These are phyloP conservation scores for Kwoniella europaea DNA, from an alignment of 768 basidiomycete genomes.

Conservation along the genomic window DNA sequence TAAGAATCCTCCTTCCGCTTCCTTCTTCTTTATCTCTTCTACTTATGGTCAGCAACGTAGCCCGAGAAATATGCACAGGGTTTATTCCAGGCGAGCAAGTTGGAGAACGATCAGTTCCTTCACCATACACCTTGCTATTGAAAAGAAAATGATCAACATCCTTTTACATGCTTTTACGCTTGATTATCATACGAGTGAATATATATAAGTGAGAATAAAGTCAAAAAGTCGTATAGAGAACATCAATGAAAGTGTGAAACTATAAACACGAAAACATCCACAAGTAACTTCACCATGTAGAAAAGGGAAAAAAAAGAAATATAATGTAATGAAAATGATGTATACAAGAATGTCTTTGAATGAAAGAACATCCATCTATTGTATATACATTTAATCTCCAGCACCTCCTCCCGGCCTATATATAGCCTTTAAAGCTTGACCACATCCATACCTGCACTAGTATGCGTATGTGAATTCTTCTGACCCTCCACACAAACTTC, in stretches of 20 bases:
- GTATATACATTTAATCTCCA: background rate
- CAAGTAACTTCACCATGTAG: too few relatives aligned
- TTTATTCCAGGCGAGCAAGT: too few relatives aligned
- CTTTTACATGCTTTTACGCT: background rate
- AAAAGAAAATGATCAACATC: background rate
- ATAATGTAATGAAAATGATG: background rate
- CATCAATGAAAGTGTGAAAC: background rate
- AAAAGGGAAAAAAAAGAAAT: too few relatives aligned
- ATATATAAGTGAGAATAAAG: background rate
- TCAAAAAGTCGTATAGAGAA: background rate
- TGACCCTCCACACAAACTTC: conserved; percentile 72
- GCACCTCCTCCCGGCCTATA: background rate
- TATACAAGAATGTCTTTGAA: background rate
- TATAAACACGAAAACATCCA: too few relatives aligned
- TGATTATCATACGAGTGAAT: background rate
- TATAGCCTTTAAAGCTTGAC: conserved; percentile 33
- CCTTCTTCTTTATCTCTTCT: too few relatives aligned
- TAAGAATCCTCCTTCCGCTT: too few relatives aligned
- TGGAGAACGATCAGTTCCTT: too few relatives aligned
- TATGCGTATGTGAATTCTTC: conserved; percentile 48
- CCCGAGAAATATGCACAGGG: too few relatives aligned
- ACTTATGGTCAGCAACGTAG: too few relatives aligned
- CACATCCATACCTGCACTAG: conserved; percentile 48
- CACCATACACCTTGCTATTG: too few relatives aligned
- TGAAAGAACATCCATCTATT: background rate